Conservation (phyloP, 2,329 filamentous ascomycete genomes). For the Delphinella strobiligena region DNA sequence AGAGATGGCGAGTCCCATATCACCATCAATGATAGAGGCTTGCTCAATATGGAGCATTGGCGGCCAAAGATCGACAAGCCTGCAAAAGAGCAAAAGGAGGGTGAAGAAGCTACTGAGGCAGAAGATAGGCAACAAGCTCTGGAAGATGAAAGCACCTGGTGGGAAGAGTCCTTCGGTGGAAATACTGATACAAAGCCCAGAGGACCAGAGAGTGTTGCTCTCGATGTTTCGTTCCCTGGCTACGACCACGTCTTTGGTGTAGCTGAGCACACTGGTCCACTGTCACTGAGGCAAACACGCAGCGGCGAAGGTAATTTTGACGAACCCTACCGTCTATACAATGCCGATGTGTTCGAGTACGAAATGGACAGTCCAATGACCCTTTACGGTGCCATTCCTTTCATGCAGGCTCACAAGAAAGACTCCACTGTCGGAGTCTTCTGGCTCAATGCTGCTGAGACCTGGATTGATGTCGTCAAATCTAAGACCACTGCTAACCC, state of each 20-base stretch:
- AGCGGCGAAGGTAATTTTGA: slow-evolving; percentile 75
- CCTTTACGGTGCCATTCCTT: slow-evolving; percentile 89
- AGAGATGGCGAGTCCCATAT: slow-evolving; percentile 71
- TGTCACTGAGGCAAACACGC: slow-evolving; percentile 83
- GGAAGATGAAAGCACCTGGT: slow-evolving; percentile 85
- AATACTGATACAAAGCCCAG: slow-evolving; percentile 93
- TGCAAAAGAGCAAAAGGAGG: slow-evolving; percentile 44
- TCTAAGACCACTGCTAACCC: slow-evolving; percentile 61
- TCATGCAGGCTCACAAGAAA: slow-evolving; percentile 95
- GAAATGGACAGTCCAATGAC: slow-evolving; percentile 97
- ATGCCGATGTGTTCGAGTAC: slow-evolving; percentile 96
- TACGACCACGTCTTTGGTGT: slow-evolving; percentile 92
- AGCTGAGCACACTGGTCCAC: slow-evolving; percentile 77
- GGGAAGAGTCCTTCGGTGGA: slow-evolving; percentile 92
- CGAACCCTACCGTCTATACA: slow-evolving; percentile 91
- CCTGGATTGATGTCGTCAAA: slow-evolving; percentile 93
- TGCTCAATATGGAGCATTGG: slow-evolving; percentile 95
- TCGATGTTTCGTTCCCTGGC: slow-evolving; percentile 85
- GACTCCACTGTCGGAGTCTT: slow-evolving; percentile 91
- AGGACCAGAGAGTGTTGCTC: slow-evolving; percentile 79
- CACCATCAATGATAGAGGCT: slow-evolving; percentile 77
- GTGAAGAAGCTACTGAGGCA: slow-evolving; percentile 29
- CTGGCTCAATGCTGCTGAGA: slow-evolving; percentile 95
- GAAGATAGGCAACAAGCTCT: slow-evolving; percentile 29
- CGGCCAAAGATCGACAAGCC: slow-evolving; percentile 66